Percentiles rank a stretch among this genome's conserved stretches.
Conservation (phyloP, 108 stramenopile species). For the Pinguiococcus pyrenoidosus region DNA sequence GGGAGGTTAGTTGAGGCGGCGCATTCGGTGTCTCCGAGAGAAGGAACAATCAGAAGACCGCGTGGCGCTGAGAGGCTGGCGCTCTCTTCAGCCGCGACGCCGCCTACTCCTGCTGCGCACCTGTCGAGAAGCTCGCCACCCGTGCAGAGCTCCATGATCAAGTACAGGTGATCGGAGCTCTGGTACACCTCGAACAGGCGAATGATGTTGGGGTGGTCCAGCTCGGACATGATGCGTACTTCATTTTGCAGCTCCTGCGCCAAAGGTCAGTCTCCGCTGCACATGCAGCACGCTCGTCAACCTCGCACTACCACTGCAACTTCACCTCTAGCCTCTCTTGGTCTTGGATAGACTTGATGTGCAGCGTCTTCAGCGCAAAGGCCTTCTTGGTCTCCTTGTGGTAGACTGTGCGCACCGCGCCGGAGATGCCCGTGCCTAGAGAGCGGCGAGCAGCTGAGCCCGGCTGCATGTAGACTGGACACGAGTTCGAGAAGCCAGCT, state of each 20-base stretch:
- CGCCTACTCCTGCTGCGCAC: conserved; percentile 72
- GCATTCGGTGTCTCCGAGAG: too few species aligned
- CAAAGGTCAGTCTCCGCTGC: too few species aligned
- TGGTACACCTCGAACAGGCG: neutral
- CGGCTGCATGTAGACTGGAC: neutral
- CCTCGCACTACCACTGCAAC: too few species aligned
- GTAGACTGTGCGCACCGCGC: conserved; percentile 6
- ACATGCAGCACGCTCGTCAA: too few species aligned
- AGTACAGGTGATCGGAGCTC: conserved; percentile 23
- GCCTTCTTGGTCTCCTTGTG: conserved; percentile 13
- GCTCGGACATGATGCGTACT: conserved; percentile 59
- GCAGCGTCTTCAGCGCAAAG: conserved; percentile 15
- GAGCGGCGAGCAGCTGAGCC: too few species aligned
- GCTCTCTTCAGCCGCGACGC: too few species aligned
- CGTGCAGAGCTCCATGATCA: conserved; percentile 82
- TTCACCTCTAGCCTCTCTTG: too few species aligned
- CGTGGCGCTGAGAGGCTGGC: too few species aligned
- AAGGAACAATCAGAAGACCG: too few species aligned
- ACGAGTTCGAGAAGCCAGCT: too few species aligned
- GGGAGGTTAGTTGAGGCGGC: too few species aligned
- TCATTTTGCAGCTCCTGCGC: conserved; percentile 2
- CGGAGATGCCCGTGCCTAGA: conserved; percentile 20
- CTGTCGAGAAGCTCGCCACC: conserved; percentile 90
- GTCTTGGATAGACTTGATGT: conserved; percentile 10
- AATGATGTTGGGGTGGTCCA: conserved; percentile 72